Percentiles rank a stretch among this genome's conserved stretches.
Conservation (phyloP, 2,329 filamentous ascomycete species). For the Apiospora kogelbergensis region DNA sequence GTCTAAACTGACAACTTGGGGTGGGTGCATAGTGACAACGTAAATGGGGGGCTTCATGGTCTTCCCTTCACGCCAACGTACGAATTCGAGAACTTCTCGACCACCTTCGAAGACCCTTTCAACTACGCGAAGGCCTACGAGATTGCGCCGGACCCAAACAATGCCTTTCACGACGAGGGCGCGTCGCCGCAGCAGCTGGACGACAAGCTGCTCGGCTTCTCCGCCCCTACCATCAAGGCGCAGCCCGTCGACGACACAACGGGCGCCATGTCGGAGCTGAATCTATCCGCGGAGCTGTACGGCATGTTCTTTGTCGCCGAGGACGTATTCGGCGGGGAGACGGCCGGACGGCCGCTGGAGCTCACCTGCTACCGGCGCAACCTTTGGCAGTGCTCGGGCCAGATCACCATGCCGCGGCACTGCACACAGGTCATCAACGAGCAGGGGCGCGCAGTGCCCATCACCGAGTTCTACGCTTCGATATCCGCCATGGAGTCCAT, state of each 20-base stretch:
- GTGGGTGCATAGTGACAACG: slow-evolving; percentile 36
- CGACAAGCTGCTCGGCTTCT: slow-evolving; percentile 75
- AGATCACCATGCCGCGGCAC: slow-evolving; percentile 74
- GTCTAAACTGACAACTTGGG: neutral
- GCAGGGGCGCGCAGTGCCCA: slow-evolving; percentile 74
- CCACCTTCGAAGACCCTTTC: slow-evolving; percentile 67
- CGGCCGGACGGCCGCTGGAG: slow-evolving; percentile 64
- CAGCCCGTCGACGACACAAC: slow-evolving; percentile 63
- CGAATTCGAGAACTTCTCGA: slow-evolving; percentile 60
- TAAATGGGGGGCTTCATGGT: slow-evolving; percentile 40
- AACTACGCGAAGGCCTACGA: slow-evolving; percentile 55
- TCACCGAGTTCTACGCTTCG: slow-evolving; percentile 76
- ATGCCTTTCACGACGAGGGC: slow-evolving; percentile 41
- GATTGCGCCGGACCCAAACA: slow-evolving; percentile 42
- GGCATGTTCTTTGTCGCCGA: slow-evolving; percentile 90
- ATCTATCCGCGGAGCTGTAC: slow-evolving; percentile 73
- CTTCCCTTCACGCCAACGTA: slow-evolving; percentile 59
- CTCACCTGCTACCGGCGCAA: slow-evolving; percentile 94
- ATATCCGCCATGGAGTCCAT: slow-evolving; percentile 90
- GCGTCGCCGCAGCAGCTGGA: slow-evolving; percentile 59
- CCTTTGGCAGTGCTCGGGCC: slow-evolving; percentile 90
- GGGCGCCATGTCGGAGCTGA: slow-evolving; percentile 62
- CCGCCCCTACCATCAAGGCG: slow-evolving; percentile 58
- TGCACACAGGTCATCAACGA: slow-evolving; percentile 70
- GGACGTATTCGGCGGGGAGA: slow-evolving; percentile 69